Percentiles rank a stretch among this genome's conserved stretches.
Conservation (phyloP, 345 rosid genomes). For the Hibiscus tridactylites region DNA sequence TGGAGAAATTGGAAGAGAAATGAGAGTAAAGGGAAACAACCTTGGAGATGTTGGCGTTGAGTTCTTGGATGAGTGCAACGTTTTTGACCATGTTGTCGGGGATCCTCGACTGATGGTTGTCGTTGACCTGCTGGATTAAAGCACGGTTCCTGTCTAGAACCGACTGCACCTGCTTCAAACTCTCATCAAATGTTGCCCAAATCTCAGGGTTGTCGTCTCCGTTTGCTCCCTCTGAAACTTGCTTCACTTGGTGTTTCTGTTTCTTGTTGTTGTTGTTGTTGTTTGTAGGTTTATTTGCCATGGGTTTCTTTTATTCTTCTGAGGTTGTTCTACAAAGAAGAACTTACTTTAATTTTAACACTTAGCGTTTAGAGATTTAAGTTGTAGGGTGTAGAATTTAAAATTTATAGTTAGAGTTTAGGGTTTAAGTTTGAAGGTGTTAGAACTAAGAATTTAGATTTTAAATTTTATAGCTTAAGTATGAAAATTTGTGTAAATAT, state of each 20-base stretch:
- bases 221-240: slow-evolving; percentile 23
- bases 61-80: slow-evolving; percentile 78
- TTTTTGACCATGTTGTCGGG: slow-evolving; percentile 83
- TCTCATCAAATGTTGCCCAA: slow-evolving; percentile 48
- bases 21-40: slow-evolving; percentile 74
- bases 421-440: too few relatives aligned
- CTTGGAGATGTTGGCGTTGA: slow-evolving; percentile 78
- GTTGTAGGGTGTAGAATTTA: too few relatives aligned
- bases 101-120: slow-evolving; percentile 70
- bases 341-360: too few relatives aligned
- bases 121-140: slow-evolving; percentile 77
- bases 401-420: too few relatives aligned
- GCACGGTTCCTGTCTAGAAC: slow-evolving; percentile 75
- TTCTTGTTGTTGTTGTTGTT: background rate
- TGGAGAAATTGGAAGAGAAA: slow-evolving; percentile 40
- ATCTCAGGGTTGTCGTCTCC: slow-evolving; percentile 49
- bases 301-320: slow-evolving; percentile 5
- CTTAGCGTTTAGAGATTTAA: too few relatives aligned
- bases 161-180: slow-evolving; percentile 58
- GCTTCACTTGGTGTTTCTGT: slow-evolving; percentile 15
- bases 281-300: slow-evolving; percentile 15
- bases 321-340: background rate
- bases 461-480: too few relatives aligned
- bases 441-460: too few relatives aligned
- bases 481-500: too few relatives aligned